phyloP scores from a whole-genome alignment of 768 basidiomycete species.

The Lactarius indigo region DNA sequence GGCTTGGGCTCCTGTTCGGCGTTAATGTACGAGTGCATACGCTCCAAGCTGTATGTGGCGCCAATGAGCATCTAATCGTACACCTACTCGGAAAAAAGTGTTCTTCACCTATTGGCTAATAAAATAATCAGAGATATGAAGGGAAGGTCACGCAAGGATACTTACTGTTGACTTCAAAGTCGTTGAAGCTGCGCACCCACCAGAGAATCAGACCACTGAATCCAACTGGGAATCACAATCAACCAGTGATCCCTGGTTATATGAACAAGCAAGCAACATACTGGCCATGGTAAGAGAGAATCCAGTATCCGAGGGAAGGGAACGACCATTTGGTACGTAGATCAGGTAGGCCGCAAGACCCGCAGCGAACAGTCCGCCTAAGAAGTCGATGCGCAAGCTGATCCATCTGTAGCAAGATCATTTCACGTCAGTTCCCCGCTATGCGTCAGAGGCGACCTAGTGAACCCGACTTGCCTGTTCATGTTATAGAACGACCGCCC shows the following conservation, averaged over 20 bases:
- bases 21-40: constrained; percentile 52
- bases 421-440: neutral
- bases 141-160: neutral
- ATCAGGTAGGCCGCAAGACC: constrained; percentile 50
- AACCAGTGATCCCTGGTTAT: constrained; percentile 1
- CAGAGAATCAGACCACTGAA: constrained; percentile 56
- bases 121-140: neutral
- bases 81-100: neutral
- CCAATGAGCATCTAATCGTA: neutral
- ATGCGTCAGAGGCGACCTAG: neutral
- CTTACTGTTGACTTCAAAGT: constrained; percentile 44
- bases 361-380: constrained; percentile 51
- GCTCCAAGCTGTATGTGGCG: constrained; percentile 40
- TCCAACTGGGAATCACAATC: constrained; percentile 37
- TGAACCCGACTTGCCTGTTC: constrained; percentile 37
- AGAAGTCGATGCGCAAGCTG: constrained; percentile 50
- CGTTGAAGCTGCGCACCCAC: constrained; percentile 44
- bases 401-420: constrained; percentile 39
- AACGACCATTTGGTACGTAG: constrained; percentile 38
- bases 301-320: constrained; percentile 37
- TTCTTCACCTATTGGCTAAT: constrained; percentile 31
- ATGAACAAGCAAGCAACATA: constrained; percentile 19
- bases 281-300: constrained; percentile 43
- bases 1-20: constrained; percentile 53
- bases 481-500: constrained; percentile 46